Evolutionary conservation across 2,329 filamentous ascomycete species (phyloP).

Genomic region (Exophiala phaeomuriformis): DNA sequence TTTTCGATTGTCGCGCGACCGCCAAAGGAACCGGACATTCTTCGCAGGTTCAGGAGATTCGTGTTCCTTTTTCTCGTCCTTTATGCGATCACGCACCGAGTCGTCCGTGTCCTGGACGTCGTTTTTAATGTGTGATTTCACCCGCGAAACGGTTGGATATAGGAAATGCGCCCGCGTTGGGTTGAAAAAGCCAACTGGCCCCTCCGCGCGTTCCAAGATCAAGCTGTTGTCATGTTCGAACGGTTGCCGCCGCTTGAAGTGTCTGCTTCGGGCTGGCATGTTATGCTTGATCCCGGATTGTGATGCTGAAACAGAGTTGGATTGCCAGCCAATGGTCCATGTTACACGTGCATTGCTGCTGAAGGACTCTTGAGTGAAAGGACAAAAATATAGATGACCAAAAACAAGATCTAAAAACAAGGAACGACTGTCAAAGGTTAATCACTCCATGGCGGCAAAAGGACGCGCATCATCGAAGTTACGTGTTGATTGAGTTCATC

Average conservation of each 20-base stretch:
- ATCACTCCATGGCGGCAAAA: too few species aligned
- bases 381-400: too few species aligned
- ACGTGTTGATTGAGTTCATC: too few species aligned
- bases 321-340: slow-evolving; percentile 17
- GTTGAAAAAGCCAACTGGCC: slow-evolving; percentile 45
- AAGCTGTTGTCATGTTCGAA: slow-evolving; percentile 14
- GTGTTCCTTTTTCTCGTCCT: slow-evolving; percentile 5
- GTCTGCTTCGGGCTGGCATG: slow-evolving; percentile 17
- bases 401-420: too few species aligned
- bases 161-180: slow-evolving; percentile 41
- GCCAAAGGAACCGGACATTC: slow-evolving; percentile 34
- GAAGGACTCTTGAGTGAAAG: background rate
- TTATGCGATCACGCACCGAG: background rate
- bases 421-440: too few species aligned
- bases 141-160: slow-evolving; percentile 7
- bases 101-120: slow-evolving; percentile 4
- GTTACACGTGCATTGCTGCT: background rate
- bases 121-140: slow-evolving; percentile 8
- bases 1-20: slow-evolving; percentile 44
- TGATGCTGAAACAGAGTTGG: background rate
- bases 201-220: slow-evolving; percentile 24
- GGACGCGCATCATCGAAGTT: too few species aligned
- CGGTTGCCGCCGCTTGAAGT: slow-evolving; percentile 17
- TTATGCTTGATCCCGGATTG: slow-evolving; percentile 5
- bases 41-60: slow-evolving; percentile 22